Conservation (phyloP, 257 asterid genomes). For the Linderniella brevidens region DNA sequence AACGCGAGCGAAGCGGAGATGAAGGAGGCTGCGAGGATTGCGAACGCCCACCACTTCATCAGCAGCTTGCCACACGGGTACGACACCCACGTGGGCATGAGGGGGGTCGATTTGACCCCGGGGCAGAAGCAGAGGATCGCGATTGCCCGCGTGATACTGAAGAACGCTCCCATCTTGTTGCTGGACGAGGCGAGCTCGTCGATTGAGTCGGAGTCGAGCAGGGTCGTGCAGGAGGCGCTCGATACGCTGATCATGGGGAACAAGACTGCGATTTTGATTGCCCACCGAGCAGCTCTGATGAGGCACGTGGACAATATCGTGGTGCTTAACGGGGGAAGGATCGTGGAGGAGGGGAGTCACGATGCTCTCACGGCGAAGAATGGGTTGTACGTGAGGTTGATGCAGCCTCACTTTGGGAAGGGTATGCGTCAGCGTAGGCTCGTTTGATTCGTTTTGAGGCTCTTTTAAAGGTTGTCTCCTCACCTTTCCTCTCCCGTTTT, state of each 20-base stretch:
- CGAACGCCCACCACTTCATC: slow-evolving; percentile 97
- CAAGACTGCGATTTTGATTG: slow-evolving; percentile 84
- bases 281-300: slow-evolving; percentile 99
- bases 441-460: slow-evolving; percentile 18
- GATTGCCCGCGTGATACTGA: slow-evolving; percentile 77
- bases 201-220: slow-evolving; percentile 88
- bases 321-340: slow-evolving; percentile 89
- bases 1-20: slow-evolving; percentile 99
- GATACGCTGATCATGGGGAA: slow-evolving; percentile 95
- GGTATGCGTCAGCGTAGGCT: slow-evolving; percentile 83
- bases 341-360: slow-evolving; percentile 94
- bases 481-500: no score
- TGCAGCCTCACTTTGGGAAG: slow-evolving; percentile 96
- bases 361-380: slow-evolving; percentile 58
- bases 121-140: slow-evolving; percentile 98
- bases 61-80: slow-evolving; percentile 99
- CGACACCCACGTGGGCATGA: slow-evolving; percentile 97
- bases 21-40: slow-evolving; percentile 98
- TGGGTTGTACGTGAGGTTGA: slow-evolving; percentile 82
- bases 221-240: slow-evolving; percentile 94
- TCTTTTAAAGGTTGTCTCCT: no score
- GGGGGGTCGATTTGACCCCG: slow-evolving; percentile 98
- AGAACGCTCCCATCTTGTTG: slow-evolving; percentile 86
- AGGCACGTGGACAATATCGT: slow-evolving; percentile 94
- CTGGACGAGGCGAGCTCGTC: slow-evolving; percentile 98